A percentile compares a stretch with the other conserved stretches of the same genome.
These are phyloP conservation scores for Blastobotrys americana DNA, from an alignment of 805 yeast species.

Conservation along the genomic window DNA sequence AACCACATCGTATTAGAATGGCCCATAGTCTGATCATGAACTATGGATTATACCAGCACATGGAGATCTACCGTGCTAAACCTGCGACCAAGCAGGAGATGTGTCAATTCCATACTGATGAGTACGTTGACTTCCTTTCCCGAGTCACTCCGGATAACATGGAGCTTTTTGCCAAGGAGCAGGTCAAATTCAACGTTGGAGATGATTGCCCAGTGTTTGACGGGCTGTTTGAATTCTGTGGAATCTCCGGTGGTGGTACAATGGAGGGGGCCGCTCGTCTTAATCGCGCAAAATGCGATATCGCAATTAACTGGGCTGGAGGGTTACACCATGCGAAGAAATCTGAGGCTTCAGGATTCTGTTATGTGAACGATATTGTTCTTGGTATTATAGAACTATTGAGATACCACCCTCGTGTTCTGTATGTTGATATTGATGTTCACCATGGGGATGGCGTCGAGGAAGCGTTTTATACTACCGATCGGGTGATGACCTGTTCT, in stretches of 20 bases:
- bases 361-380: slow-evolving; percentile 92
- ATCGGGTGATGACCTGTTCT: slow-evolving; percentile 92
- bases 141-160: slow-evolving; percentile 89
- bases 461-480: slow-evolving; percentile 92
- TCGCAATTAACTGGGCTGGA: slow-evolving; percentile 95
- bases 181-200: slow-evolving; percentile 88
- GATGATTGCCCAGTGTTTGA: slow-evolving; percentile 95
- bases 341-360: slow-evolving; percentile 89
- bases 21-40: slow-evolving; percentile 96
- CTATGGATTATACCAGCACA: slow-evolving; percentile 90
- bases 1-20: slow-evolving; percentile 98
- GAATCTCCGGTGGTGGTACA: slow-evolving; percentile 88
- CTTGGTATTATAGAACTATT: slow-evolving; percentile 77
- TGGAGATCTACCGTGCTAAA: slow-evolving; percentile 95
- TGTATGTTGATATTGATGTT: slow-evolving; percentile 88
- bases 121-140: slow-evolving; percentile 85
- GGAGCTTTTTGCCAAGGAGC: slow-evolving; percentile 80
- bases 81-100: slow-evolving; percentile 97
- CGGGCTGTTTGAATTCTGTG: slow-evolving; percentile 86
- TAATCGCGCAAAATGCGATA: slow-evolving; percentile 79
- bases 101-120: slow-evolving; percentile 98
- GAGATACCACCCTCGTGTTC: slow-evolving; percentile 83
- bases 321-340: slow-evolving; percentile 96
- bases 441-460: slow-evolving; percentile 99
- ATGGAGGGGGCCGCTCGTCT: slow-evolving; percentile 78